Evolutionary conservation across 108 stramenopile species (phyloP), one percentile per base, ranked within the genome.

Genomic region (Mayamaea pseudoterrestris): DNA sequence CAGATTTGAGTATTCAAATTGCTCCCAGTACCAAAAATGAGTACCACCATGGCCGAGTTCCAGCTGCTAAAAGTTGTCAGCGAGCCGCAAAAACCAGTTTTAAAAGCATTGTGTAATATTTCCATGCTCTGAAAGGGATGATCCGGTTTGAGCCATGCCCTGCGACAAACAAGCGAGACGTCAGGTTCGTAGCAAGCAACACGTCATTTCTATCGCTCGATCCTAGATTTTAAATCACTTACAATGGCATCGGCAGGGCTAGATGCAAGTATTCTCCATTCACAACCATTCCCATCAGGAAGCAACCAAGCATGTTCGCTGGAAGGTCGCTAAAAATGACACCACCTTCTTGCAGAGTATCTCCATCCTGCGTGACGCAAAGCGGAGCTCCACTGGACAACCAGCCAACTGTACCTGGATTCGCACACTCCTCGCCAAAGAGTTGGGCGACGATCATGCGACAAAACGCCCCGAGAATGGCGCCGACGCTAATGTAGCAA

Each of bases 291-390:
- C 84, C 84, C 74, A 86, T 79, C 5, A 86, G 45, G 30, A 80
- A 72, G 24, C 63, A 73, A 26, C 83, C 83, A 20, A 85, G 34
- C 53, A 80, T 57, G 37, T 86, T 86, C 18, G 69, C 74, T 1
- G 80, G 79, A 8, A 86, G 44, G 47, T 86, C 83, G 35, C 72
- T 60, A 54, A 86, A 86, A 27, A 86, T 54, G 12, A 78, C 75
- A 5, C 83, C 83, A 12, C 76, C 69, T 9, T 69, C 57, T 35
- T 68, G 66, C 21, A 37, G 29, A 4, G 74, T 57, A 16, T 35
- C 25, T 22, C 83, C 76, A 43, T 48, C 37, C 13, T 49, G 39
- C n/a, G 83, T 85, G 21, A 85, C 71, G 47, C 83, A 85, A 3
- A 85, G 55, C 0, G 66, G 55, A 14, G 57, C 17, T 14, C 30